Percentiles rank a stretch among this genome's conserved stretches.
phyloP scores from a whole-genome alignment of 805 yeast species.

The Candida loeiensis region DNA sequence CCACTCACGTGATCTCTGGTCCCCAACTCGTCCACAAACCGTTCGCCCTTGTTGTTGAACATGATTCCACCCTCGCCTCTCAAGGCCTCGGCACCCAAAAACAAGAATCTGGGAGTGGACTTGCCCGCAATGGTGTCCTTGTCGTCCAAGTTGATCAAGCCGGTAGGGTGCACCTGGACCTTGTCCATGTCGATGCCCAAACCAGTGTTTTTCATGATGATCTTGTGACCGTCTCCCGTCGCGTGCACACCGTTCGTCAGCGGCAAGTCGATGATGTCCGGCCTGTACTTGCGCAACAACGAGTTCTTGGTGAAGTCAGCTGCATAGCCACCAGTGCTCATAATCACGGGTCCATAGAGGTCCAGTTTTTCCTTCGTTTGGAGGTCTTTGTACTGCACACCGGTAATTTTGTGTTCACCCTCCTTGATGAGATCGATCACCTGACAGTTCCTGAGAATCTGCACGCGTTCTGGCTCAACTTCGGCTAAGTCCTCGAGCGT shows the following conservation, averaged over 20 bases:
- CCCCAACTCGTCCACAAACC: slow-evolving; percentile 60
- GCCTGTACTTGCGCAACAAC: slow-evolving; percentile 52
- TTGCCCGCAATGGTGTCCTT: slow-evolving; percentile 40
- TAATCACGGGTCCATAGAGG: slow-evolving; percentile 53
- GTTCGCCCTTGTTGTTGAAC: slow-evolving; percentile 47
- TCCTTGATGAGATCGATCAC: slow-evolving; percentile 41
- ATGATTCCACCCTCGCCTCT: slow-evolving; percentile 66
- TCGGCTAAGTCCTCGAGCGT: slow-evolving; percentile 46
- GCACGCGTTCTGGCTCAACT: slow-evolving; percentile 38
- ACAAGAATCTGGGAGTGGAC: slow-evolving; percentile 46
- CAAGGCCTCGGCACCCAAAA: slow-evolving; percentile 63
- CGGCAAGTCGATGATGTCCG: slow-evolving; percentile 54
- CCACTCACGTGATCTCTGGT: slow-evolving; percentile 60
- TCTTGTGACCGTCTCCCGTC: slow-evolving; percentile 61
- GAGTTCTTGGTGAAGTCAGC: slow-evolving; percentile 57
- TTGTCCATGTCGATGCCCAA: slow-evolving; percentile 60
- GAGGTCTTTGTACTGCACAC: slow-evolving; percentile 32
- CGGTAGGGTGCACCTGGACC: slow-evolving; percentile 69
- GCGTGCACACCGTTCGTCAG: slow-evolving; percentile 61
- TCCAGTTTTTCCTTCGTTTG: slow-evolving; percentile 28
- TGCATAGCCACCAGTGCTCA: slow-evolving; percentile 67
- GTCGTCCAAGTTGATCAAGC: slow-evolving; percentile 49
- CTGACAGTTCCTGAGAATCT: slow-evolving; percentile 22
- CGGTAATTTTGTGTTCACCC: slow-evolving; percentile 20
- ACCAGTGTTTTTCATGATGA: slow-evolving; percentile 50